A percentile compares a stretch with the other conserved stretches of the same genome.
These are phyloP conservation scores for Russula griseocarnosa DNA, from an alignment of 768 basidiomycete genomes.

Conservation along the genomic window DNA sequence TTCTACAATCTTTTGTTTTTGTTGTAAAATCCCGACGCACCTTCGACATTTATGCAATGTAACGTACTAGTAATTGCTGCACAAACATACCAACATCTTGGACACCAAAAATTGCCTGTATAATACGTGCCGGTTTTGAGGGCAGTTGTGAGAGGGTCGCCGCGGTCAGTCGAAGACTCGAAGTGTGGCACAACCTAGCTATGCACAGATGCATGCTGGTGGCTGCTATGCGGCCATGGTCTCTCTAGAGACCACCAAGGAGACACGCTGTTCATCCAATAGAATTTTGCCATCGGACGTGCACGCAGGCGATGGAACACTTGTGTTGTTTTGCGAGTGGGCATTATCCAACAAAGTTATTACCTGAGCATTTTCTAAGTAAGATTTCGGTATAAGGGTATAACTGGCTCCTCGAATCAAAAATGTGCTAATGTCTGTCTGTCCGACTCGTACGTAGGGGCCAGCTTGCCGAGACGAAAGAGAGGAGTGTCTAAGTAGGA, in stretches of 20 bases:
- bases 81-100: too few relatives aligned
- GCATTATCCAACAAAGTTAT: constrained; percentile 6
- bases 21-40: too few relatives aligned
- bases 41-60: too few relatives aligned
- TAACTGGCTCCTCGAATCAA: constrained; percentile 12
- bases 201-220: too few relatives aligned
- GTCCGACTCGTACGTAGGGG: constrained; percentile 6
- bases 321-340: background rate
- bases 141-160: too few relatives aligned
- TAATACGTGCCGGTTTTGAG: too few relatives aligned
- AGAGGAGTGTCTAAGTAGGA: constrained; percentile 12
- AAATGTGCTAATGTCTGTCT: background rate
- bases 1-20: too few relatives aligned
- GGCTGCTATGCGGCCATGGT: too few relatives aligned
- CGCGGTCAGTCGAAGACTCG: too few relatives aligned
- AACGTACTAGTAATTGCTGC: too few relatives aligned
- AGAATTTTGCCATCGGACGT: background rate
- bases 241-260: background rate
- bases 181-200: too few relatives aligned
- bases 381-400: constrained; percentile 19
- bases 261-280: background rate
- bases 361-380: constrained; percentile 13
- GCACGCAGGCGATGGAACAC: background rate
- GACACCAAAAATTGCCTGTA: too few relatives aligned
- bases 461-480: constrained; percentile 2